phyloP scores from a whole-genome alignment of 768 basidiomycete genomes.

The Cubamyces lactineus region DNA sequence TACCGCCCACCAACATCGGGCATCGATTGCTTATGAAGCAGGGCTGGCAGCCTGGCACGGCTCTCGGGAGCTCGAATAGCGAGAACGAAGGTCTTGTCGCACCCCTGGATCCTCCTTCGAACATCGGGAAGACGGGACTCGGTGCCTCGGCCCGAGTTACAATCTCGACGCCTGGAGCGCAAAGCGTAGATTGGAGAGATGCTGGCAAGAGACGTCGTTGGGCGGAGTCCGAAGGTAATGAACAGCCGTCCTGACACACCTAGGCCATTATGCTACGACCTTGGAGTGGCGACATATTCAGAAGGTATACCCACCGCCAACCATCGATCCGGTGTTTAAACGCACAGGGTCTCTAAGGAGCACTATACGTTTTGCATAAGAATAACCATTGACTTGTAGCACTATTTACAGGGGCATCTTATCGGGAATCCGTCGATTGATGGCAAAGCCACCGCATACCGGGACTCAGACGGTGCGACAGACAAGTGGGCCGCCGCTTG shows the following conservation, averaged over 20 bases:
- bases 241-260: not conserved
- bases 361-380: no score
- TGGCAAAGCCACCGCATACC: slow-evolving; percentile 13
- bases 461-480: slow-evolving; percentile 10
- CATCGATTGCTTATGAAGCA: slow-evolving; percentile 70
- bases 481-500: not conserved
- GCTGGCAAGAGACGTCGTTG: slow-evolving; percentile 46
- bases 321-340: no score
- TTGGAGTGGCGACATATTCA: no score
- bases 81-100: slow-evolving; percentile 51
- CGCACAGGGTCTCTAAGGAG: no score
- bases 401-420: no score
- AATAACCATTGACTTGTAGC: no score
- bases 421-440: not conserved
- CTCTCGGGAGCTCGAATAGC: slow-evolving; percentile 48
- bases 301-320: no score
- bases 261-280: not conserved
- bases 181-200: slow-evolving; percentile 43
- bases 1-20: slow-evolving; percentile 65
- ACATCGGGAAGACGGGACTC: slow-evolving; percentile 54
- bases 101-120: slow-evolving; percentile 55
- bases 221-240: slow-evolving; percentile 23
- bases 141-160: slow-evolving; percentile 38
- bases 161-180: slow-evolving; percentile 31
- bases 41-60: slow-evolving; percentile 74